Percentiles rank a stretch among this genome's conserved stretches.
phyloP scores from a whole-genome alignment of 805 yeast species.

The Yarrowia hollandica region DNA sequence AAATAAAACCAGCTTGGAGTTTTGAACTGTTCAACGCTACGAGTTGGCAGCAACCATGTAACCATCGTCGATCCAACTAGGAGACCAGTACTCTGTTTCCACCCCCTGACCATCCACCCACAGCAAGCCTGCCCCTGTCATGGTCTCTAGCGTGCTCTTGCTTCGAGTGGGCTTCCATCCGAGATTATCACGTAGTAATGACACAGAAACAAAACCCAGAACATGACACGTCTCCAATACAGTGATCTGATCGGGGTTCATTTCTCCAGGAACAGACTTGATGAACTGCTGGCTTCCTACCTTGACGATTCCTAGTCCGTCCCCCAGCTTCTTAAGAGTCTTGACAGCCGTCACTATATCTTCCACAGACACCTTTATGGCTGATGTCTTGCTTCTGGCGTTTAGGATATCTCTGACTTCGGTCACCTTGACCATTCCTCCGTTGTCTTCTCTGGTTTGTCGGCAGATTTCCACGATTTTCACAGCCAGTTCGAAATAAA shows the following conservation, averaged over 20 bases:
- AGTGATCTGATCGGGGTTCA: slow-evolving; percentile 65
- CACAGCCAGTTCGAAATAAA: slow-evolving; percentile 66
- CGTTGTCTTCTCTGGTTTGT: slow-evolving; percentile 67
- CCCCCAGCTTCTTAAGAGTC: slow-evolving; percentile 59
- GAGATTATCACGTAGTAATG: slow-evolving; percentile 68
- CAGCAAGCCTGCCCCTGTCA: slow-evolving; percentile 77
- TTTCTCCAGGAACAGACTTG: slow-evolving; percentile 61
- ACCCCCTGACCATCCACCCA: slow-evolving; percentile 68
- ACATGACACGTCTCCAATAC: slow-evolving; percentile 75
- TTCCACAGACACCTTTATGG: slow-evolving; percentile 43
- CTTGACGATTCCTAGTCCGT: slow-evolving; percentile 64
- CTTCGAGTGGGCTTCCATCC: slow-evolving; percentile 70
- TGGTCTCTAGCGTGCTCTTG: slow-evolving; percentile 64
- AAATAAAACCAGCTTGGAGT: neutral
- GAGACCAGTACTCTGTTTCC: slow-evolving; percentile 44
- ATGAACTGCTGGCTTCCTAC: slow-evolving; percentile 61
- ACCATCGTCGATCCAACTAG: slow-evolving; percentile 40
- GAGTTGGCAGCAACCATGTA: slow-evolving; percentile 37
- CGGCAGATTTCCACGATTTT: slow-evolving; percentile 75
- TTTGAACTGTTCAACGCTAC: slow-evolving; percentile 19
- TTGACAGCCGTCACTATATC: slow-evolving; percentile 62
- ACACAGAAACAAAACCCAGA: slow-evolving; percentile 69
- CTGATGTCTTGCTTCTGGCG: slow-evolving; percentile 36
- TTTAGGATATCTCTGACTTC: slow-evolving; percentile 48
- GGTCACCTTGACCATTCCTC: slow-evolving; percentile 71